phyloP scores from a whole-genome alignment of 495 filamentous ascomycete genomes.

The Hypoxylon subgilvum region DNA sequence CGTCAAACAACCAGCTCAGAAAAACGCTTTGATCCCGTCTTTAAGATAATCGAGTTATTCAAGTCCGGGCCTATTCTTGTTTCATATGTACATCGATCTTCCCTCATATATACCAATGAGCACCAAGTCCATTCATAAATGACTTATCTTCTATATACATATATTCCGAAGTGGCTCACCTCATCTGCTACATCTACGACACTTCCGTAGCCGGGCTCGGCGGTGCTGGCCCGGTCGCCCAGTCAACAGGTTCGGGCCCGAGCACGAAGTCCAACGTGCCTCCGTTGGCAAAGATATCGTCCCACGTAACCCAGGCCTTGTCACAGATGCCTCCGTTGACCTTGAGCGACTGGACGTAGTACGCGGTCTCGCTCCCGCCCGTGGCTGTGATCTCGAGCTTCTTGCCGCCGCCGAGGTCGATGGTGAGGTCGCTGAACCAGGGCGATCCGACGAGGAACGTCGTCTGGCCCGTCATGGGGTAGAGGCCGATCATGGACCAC shows the following conservation, averaged over 20 bases:
- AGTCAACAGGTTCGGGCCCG: conserved; percentile 56
- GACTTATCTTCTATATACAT: neutral
- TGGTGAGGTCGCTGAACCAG: conserved; percentile 65
- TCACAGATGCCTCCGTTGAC: conserved; percentile 59
- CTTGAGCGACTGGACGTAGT: conserved; percentile 61
- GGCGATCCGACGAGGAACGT: conserved; percentile 69
- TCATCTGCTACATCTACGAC: neutral
- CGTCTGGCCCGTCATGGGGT: conserved; percentile 68
- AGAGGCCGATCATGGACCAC: conserved; percentile 75
- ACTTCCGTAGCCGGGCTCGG: conserved; percentile 51
- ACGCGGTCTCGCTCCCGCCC: conserved; percentile 54
- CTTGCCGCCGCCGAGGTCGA: conserved; percentile 62
- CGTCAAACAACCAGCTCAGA: too few species aligned
- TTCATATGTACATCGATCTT: neutral
- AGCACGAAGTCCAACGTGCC: conserved; percentile 68
- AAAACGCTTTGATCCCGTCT: neutral
- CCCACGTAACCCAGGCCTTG: conserved; percentile 67
- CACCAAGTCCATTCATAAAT: neutral
- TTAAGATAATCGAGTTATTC: too few species aligned
- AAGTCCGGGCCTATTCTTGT: neutral
- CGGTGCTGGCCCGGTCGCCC: conserved; percentile 66
- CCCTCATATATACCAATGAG: conserved; percentile 18
- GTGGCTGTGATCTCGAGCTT: conserved; percentile 61
- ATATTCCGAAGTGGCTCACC: neutral
- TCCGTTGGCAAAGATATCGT: conserved; percentile 67